Evolutionary conservation across 139 green algal genomes (phyloP), one percentile per base, ranked within the genome.

Genomic region (Parachlorella kessleri): DNA sequence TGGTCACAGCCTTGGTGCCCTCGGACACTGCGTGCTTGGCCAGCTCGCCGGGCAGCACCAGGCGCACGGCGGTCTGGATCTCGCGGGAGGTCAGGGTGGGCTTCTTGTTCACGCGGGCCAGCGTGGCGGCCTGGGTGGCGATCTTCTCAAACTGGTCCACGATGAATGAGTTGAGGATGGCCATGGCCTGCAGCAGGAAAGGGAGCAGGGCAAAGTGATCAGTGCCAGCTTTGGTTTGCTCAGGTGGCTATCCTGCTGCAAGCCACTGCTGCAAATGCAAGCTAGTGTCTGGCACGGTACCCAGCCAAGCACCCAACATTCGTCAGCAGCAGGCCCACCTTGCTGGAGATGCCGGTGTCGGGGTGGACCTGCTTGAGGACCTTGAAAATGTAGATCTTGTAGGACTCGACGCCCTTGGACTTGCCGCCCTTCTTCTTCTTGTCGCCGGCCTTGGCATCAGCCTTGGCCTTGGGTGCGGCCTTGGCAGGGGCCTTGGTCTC

Each of bases 331-430:
- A n/a, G n/a, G n/a, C n/a, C n/a, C n/a, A n/a, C n/a, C 93, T 98
- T 98, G 87, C 85, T 94, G 87, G 84, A 94, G 86, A 99, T 97
- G 75, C 94, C 94, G 78, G 94, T 98, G 90, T 99, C 95, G 70
- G 95, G 95, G 91, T 98, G 95, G 80, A 98, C 94, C 91, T 97
- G 94, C 88, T 96, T 96, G 55, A 94, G 86, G 70, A 98, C 95
- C 90, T 98, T 97, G 93, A 97, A 97, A 76, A 86, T 86, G 84
- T 86, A 89, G 70, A n/a, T n/a, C n/a, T n/a, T n/a, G n/a, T n/a
- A n/a, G n/a, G n/a, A n/a, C n/a, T n/a, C n/a, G n/a, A n/a, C n/a
- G n/a, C n/a, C n/a, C n/a, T n/a, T n/a, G n/a, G n/a, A n/a, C n/a
- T n/a, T n/a, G n/a, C n/a, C n/a, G n/a, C n/a, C n/a, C n/a, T n/a